These are phyloP conservation scores for Suhomyces sp. DNA, from an alignment of 805 yeast genomes.

Conservation along the genomic window DNA sequence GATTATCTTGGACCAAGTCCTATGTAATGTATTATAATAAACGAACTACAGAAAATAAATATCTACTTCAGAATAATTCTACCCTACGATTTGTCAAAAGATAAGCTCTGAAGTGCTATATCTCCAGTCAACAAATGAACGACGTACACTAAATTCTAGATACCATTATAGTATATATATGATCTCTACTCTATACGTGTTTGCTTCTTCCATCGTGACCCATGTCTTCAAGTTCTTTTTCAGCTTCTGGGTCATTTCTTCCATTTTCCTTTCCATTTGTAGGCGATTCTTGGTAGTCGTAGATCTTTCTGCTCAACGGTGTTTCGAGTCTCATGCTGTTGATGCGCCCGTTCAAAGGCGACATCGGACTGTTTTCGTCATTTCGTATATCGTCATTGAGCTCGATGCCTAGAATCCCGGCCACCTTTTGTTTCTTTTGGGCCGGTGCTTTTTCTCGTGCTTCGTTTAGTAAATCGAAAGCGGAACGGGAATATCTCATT, in stretches of 20 bases:
- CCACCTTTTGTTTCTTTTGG: constrained; percentile 15
- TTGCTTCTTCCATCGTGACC: background rate
- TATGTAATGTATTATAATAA: constrained; percentile 17
- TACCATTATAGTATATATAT: too few species aligned
- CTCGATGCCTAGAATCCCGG: constrained; percentile 23
- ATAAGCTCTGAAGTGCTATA: too few species aligned
- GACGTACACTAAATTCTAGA: too few species aligned
- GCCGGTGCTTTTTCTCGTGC: constrained; percentile 1
- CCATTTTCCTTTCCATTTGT: constrained; percentile 12
- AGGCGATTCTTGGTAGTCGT: background rate
- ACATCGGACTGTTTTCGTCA: constrained; percentile 5
- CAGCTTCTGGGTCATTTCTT: background rate
- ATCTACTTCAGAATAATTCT: too few species aligned
- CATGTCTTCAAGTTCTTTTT: background rate
- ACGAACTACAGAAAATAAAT: too few species aligned
- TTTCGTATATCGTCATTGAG: constrained; percentile 7
- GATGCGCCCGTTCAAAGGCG: constrained; percentile 20
- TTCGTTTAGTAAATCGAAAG: constrained; percentile 14
- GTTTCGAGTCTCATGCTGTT: constrained; percentile 17
- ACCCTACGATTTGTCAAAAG: too few species aligned
- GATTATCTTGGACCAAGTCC: constrained; percentile 88
- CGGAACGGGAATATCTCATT: constrained; percentile 16
- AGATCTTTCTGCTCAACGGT: constrained; percentile 7
- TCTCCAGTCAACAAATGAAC: too few species aligned
- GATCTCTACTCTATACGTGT: background rate